Evolutionary conservation across 2,329 filamentous ascomycete species (phyloP).

Genomic region (Pleomassaria siparia): DNA sequence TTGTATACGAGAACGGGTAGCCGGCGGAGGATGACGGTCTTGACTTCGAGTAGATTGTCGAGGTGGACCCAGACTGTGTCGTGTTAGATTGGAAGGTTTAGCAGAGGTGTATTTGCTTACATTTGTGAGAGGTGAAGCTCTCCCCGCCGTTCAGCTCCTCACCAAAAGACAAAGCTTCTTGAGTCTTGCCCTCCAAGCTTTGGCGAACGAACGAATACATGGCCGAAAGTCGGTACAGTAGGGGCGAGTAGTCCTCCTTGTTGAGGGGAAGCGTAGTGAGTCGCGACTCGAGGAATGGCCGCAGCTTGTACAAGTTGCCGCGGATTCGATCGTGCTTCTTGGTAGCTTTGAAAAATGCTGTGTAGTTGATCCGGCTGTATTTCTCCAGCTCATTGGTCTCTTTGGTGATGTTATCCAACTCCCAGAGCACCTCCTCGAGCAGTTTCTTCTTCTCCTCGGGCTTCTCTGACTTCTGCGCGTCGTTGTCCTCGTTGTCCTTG

Average conservation of each 20-base stretch:
- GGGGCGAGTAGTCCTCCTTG: conserved; percentile 86
- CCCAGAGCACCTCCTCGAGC: conserved; percentile 71
- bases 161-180: conserved; percentile 48
- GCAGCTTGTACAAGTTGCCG: conserved; percentile 81
- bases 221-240: conserved; percentile 84
- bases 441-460: conserved; percentile 51
- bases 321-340: conserved; percentile 99
- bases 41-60: conserved; percentile 95
- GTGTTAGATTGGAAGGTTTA: conserved; percentile 30
- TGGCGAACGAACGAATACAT: conserved; percentile 96
- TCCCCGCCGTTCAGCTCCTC: conserved; percentile 53
- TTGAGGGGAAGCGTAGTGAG: conserved; percentile 91
- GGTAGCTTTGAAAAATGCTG: conserved; percentile 94
- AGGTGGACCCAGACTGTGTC: conserved; percentile 83
- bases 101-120: conserved; percentile 50
- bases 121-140: conserved; percentile 84
- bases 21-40: conserved; percentile 89
- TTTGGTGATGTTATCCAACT: conserved; percentile 85
- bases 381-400: conserved; percentile 92
- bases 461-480: conserved; percentile 26
- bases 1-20: conserved; percentile 93
- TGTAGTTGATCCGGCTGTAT: conserved; percentile 96
- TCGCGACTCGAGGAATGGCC: conserved; percentile 87
- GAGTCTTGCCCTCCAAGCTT: conserved; percentile 65
- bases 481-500: conserved; percentile 21